Evolutionary conservation across 1,284 basidiomycete species (phyloP).

Genomic region (Tylopilus sp.): DNA sequence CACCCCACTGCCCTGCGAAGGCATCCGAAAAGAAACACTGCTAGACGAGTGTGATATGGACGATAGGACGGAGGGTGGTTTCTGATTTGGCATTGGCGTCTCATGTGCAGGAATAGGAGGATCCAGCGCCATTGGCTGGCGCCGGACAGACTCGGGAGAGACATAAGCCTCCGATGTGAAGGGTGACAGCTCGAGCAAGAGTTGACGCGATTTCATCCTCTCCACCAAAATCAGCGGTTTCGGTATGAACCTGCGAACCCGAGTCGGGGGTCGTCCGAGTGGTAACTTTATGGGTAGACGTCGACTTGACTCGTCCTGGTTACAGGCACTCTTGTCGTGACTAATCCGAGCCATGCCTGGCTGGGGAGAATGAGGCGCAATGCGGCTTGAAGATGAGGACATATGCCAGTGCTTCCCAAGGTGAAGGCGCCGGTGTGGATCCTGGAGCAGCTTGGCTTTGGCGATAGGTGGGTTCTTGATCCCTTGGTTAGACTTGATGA

Average conservation of each 20-base stretch:
- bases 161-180: not conserved
- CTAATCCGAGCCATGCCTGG: slow-evolving; percentile 20
- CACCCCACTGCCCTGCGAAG: slow-evolving; percentile 5
- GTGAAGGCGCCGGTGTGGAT: not conserved
- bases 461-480: slow-evolving; percentile 3
- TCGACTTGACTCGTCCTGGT: not conserved
- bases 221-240: slow-evolving; percentile 37
- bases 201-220: slow-evolving; percentile 35
- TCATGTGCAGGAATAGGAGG: slow-evolving; percentile 2
- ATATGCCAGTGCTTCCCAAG: too few species aligned
- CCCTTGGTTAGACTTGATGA: not conserved
- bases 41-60: slow-evolving; percentile 8
- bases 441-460: not conserved
- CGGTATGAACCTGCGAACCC: slow-evolving; percentile 32
- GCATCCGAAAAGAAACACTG: slow-evolving; percentile 18
- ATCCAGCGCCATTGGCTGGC: not conserved
- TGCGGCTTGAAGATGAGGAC: too few species aligned
- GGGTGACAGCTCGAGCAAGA: slow-evolving; percentile 1
- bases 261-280: slow-evolving; percentile 19
- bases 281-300: slow-evolving; percentile 5
- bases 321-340: not conserved
- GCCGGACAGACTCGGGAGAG: not conserved
- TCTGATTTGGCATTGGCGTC: slow-evolving; percentile 19
- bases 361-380: not conserved
- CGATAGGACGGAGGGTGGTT: slow-evolving; percentile 1